These are phyloP conservation scores for Bisporella sp. DNA, from an alignment of 2,329 filamentous ascomycete genomes.

Conservation along the genomic window DNA sequence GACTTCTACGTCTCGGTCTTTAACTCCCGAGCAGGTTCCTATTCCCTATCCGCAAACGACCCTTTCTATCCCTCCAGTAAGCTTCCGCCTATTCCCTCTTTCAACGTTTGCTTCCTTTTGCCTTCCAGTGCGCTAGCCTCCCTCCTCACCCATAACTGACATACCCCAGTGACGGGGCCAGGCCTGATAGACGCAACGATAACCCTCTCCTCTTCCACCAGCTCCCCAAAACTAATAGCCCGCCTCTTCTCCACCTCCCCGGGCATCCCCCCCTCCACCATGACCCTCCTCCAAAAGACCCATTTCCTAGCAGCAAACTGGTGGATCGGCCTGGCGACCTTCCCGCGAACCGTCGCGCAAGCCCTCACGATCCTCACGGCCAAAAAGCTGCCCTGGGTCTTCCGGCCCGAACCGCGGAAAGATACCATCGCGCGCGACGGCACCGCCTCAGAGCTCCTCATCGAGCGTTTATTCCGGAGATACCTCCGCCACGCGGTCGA, in stretches of 20 bases:
- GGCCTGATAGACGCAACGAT: conserved; percentile 41
- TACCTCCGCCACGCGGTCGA: conserved; percentile 45
- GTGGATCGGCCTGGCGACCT: conserved; percentile 61
- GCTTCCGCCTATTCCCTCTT: no score
- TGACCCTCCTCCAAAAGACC: conserved; percentile 36
- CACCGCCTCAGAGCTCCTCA: conserved; percentile 38
- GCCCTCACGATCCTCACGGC: conserved; percentile 50
- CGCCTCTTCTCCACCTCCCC: conserved; percentile 46
- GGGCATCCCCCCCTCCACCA: conserved; percentile 41
- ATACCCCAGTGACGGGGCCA: conserved; percentile 24
- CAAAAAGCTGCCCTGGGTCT: conserved; percentile 55
- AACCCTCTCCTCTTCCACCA: conserved; percentile 52
- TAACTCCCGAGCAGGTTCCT: no score
- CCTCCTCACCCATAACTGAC: conserved; percentile 38
- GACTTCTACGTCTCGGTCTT: no score
- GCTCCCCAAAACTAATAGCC: conserved; percentile 48
- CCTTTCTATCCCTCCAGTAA: no score
- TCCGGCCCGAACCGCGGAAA: conserved; percentile 53
- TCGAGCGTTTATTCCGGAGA: conserved; percentile 40
- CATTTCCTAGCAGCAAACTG: conserved; percentile 51
- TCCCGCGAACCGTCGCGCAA: conserved; percentile 58
- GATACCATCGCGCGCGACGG: conserved; percentile 48
- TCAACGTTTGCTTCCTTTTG: no score
- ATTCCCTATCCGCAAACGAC: no score
- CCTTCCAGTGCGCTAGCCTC: no score